These are phyloP conservation scores for Delonix regia DNA, from an alignment of 306 rosid species.

Conservation along the genomic window DNA sequence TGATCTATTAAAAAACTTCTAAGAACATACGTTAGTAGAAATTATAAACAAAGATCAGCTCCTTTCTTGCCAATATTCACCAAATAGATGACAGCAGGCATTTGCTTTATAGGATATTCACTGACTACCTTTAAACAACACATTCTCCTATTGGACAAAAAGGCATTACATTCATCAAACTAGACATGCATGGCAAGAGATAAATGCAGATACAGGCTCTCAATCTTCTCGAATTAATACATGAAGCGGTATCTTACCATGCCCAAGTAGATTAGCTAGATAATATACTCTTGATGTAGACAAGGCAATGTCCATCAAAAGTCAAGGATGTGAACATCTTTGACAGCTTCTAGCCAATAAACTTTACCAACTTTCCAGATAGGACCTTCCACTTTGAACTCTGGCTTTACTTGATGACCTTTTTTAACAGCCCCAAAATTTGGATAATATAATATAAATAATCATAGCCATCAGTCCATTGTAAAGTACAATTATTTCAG, in stretches of 20 bases:
- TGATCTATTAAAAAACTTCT: not conserved
- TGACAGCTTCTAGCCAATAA: conserved; percentile 86
- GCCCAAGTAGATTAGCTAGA: conserved; percentile 94
- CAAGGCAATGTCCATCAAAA: conserved; percentile 87
- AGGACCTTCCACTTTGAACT: conserved; percentile 72
- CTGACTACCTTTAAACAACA: conserved; percentile 24
- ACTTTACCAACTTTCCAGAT: conserved; percentile 85
- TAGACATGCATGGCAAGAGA: conserved; percentile 16
- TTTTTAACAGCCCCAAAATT: conserved; percentile 63
- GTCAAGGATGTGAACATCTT: conserved; percentile 84
- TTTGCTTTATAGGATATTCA: not conserved
- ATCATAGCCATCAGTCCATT: not conserved
- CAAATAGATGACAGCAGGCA: conserved; percentile 29
- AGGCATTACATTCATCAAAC: conserved; percentile 15
- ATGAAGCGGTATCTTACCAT: conserved; percentile 65
- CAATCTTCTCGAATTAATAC: conserved; percentile 17
- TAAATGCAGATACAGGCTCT: conserved; percentile 17
- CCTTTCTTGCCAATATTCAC: conserved; percentile 10
- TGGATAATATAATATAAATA: conserved; percentile 7
- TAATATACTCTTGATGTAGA: conserved; percentile 76
- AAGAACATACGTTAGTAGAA: not conserved
- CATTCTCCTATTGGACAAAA: not conserved
- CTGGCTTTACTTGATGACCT: conserved; percentile 61
- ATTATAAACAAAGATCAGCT: not conserved
- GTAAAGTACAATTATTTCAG: no score